phyloP scores from a whole-genome alignment of 2,329 filamentous ascomycete species.

The Ophiostoma populinum region DNA sequence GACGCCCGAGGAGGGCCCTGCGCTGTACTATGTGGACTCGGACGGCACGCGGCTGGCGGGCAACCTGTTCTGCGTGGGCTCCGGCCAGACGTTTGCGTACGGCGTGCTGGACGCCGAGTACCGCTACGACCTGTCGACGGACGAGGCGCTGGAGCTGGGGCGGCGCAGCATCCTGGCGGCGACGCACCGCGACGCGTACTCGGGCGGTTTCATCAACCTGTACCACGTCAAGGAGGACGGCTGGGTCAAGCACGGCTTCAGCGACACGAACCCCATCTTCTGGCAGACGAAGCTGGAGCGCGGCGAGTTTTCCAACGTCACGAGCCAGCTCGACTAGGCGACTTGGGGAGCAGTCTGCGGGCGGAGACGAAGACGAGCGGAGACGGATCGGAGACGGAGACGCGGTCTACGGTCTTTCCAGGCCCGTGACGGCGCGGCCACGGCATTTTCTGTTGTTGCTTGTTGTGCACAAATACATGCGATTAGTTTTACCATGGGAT shows the following conservation, averaged over 20 bases:
- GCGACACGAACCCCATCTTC: constrained; percentile 96
- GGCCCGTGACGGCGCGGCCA: too few species aligned
- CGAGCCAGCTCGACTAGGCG: constrained; percentile 48
- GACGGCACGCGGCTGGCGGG: constrained; percentile 85
- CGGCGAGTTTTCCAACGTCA: constrained; percentile 95
- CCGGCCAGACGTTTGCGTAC: constrained; percentile 96
- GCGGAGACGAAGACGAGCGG: too few species aligned
- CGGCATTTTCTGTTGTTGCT: too few species aligned
- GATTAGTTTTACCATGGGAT: too few species aligned
- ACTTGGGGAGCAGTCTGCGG: not conserved
- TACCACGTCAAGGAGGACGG: constrained; percentile 98
- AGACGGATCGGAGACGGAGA: too few species aligned
- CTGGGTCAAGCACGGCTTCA: constrained; percentile 98
- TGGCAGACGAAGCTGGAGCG: constrained; percentile 98
- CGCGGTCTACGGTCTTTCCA: too few species aligned
- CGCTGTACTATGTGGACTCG: constrained; percentile 97
- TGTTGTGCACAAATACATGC: too few species aligned
- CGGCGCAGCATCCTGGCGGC: constrained; percentile 86
- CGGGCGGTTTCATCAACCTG: constrained; percentile 93
- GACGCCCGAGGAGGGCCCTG: constrained; percentile 84
- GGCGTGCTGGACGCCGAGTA: constrained; percentile 96
- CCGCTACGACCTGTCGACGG: constrained; percentile 67
- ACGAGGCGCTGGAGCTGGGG: constrained; percentile 82
- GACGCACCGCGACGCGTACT: constrained; percentile 96
- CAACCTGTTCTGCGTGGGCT: constrained; percentile 96